These are phyloP conservation scores for Daldinia eschscholtzii DNA, from an alignment of 2,329 filamentous ascomycete species.

Conservation along the genomic window DNA sequence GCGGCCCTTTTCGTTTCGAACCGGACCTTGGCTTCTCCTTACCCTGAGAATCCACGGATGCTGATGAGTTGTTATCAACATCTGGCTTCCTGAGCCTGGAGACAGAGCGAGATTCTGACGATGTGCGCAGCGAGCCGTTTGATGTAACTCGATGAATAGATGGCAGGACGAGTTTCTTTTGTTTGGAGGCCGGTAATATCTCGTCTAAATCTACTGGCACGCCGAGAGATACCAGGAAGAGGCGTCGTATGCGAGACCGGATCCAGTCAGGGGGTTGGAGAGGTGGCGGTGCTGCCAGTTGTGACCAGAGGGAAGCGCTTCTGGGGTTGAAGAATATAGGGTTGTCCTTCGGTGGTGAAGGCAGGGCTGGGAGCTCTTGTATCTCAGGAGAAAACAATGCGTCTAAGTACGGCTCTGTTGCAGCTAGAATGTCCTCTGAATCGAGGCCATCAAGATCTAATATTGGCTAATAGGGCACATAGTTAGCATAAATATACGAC, in stretches of 20 bases:
- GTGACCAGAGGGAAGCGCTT: conserved; percentile 93
- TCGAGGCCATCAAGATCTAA: conserved; percentile 75
- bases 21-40: conserved; percentile 58
- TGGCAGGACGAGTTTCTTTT: conserved; percentile 95
- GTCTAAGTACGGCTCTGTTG: conserved; percentile 75
- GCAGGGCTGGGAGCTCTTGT: conserved; percentile 64
- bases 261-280: conserved; percentile 98
- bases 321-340: conserved; percentile 86
- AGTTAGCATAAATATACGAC: conserved; percentile 51
- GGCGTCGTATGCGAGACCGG: conserved; percentile 89
- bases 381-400: conserved; percentile 72
- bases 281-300: conserved; percentile 93
- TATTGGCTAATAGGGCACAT: conserved; percentile 65
- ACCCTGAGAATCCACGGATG: conserved; percentile 71
- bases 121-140: conserved; percentile 66
- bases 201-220: conserved; percentile 97
- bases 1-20: conserved; percentile 67
- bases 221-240: conserved; percentile 95
- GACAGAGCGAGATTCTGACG: conserved; percentile 65
- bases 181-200: conserved; percentile 95
- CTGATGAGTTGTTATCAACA: conserved; percentile 65
- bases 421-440: conserved; percentile 69
- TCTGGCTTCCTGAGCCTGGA: conserved; percentile 62
- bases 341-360: conserved; percentile 65
- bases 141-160: conserved; percentile 67